These are phyloP conservation scores for Xenosphaeropsis pyriputrescens DNA, from an alignment of 2,329 filamentous ascomycete genomes.

Conservation along the genomic window DNA sequence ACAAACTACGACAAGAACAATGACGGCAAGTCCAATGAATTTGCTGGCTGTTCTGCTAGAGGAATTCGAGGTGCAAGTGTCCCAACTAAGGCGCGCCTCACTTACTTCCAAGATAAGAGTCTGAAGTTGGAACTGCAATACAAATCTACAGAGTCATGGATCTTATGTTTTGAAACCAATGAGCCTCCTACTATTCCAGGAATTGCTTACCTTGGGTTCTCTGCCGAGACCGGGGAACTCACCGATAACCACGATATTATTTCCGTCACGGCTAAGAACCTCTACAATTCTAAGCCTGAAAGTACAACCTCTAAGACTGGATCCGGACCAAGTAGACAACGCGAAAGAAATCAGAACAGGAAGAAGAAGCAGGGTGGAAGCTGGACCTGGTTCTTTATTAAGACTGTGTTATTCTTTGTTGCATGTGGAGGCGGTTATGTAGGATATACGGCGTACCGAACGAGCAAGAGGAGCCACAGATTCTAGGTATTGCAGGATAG, in stretches of 20 bases:
- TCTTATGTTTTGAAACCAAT: constrained; percentile 68
- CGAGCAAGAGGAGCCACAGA: constrained; percentile 15
- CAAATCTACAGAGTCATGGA: constrained; percentile 81
- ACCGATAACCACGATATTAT: constrained; percentile 97
- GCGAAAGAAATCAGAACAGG: constrained; percentile 17
- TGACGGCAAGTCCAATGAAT: constrained; percentile 84
- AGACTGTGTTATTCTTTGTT: constrained; percentile 63
- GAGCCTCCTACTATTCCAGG: constrained; percentile 64
- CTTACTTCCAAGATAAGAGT: constrained; percentile 93
- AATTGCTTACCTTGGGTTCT: constrained; percentile 62
- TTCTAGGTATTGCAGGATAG: constrained; percentile 9
- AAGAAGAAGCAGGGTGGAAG: constrained; percentile 23
- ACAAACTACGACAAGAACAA: constrained; percentile 84
- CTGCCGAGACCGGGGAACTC: constrained; percentile 86
- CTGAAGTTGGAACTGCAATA: constrained; percentile 88
- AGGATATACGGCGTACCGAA: constrained; percentile 73
- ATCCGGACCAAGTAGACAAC: not conserved
- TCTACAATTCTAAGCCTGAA: constrained; percentile 43
- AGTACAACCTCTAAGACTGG: constrained; percentile 17
- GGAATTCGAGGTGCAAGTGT: constrained; percentile 69
- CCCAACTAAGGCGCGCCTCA: constrained; percentile 75
- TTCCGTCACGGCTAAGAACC: constrained; percentile 69
- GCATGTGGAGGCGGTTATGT: constrained; percentile 64
- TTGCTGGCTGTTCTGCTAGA: constrained; percentile 88
- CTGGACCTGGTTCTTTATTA: constrained; percentile 63